Conservation (phyloP, 331 rosid species). For the Malus hybrid region DNA sequence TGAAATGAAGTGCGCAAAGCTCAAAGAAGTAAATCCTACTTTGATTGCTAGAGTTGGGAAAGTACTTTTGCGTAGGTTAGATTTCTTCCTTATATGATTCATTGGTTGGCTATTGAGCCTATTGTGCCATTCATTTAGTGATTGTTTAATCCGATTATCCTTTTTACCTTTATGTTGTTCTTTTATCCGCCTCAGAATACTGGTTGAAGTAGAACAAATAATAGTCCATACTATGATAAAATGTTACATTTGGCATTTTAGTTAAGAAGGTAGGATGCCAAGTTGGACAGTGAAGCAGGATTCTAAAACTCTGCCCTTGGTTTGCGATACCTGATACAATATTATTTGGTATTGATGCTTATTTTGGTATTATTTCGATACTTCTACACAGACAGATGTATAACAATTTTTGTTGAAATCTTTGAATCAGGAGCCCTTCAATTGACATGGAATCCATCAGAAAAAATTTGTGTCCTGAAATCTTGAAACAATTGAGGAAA, state of each 20-base stretch:
- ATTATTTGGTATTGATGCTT: background rate
- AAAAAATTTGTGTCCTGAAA: slow-evolving; percentile 6
- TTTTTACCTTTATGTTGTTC: background rate
- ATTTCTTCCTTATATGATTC: background rate
- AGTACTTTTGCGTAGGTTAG: slow-evolving; percentile 33
- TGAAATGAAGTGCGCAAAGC: slow-evolving; percentile 8
- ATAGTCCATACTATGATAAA: background rate
- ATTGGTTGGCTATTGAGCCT: background rate
- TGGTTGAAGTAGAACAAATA: background rate
- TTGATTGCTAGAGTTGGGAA: slow-evolving; percentile 44
- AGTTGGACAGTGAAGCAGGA: background rate
- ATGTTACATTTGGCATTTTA: background rate
- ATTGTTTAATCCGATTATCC: background rate
- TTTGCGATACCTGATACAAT: background rate
- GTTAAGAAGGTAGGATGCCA: background rate
- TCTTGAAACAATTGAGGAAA: slow-evolving; percentile 15
- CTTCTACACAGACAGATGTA: background rate
- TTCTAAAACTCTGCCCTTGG: background rate
- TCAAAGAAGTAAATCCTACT: slow-evolving; percentile 13
- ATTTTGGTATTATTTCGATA: no score
- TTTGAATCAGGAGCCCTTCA: slow-evolving; percentile 28
- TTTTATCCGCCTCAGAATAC: background rate
- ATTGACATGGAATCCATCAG: slow-evolving; percentile 12
- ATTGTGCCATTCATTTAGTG: background rate
- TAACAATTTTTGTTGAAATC: background rate